Evolutionary conservation across 495 filamentous ascomycete genomes (phyloP), one percentile per base, ranked within the genome.

Genomic region (Hypoxylon fragiforme): DNA sequence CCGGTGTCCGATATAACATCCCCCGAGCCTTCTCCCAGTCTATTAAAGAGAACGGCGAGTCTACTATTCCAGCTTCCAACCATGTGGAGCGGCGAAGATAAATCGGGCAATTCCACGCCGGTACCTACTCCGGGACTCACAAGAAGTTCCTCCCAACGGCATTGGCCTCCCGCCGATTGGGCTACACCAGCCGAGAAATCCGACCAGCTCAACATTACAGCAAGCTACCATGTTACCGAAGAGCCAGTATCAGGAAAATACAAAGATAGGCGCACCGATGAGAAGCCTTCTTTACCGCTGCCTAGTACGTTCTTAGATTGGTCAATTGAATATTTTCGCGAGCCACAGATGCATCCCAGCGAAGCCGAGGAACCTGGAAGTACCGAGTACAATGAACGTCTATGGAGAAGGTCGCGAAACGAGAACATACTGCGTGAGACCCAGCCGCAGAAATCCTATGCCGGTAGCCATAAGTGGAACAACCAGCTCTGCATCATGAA

Each of bases 271-370:
- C 79, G 81, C 47, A 60, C 78, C 19, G 73, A 78, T 1, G 66
- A 80, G 49, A 36, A 70, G 19, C 86, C 88, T 12, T 65, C 65
- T 18, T 77, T 97, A 15, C 92, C 94, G 1, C 53, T 98, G 16
- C 78, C 79, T 39, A 95, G 90, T 64, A 84, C 81, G 15, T 97
- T 97, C 72, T 76, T 95, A 57, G 90, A 95, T 49, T 99, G 91
- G 90, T 95, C 92, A 0, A 91, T 90, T 56, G 92, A 97, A 74
- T 97, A 99, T 68, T 99, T 97, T 81, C 89, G 94, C 35, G 91
- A 99, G 70, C 95, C 95, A 34, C 94, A 99, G 71, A 99, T 99
- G 94, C 94, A 92, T 64, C 85, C 89, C 11, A 89, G 86, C 44
- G 94, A 99, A 61, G 88, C 91, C 19, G 94, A 99, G 54, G 94